Percentiles rank a stretch among this genome's conserved stretches.
These are phyloP conservation scores for Colletotrichum sp. DNA, from an alignment of 2,329 filamentous ascomycete genomes.

Conservation along the genomic window DNA sequence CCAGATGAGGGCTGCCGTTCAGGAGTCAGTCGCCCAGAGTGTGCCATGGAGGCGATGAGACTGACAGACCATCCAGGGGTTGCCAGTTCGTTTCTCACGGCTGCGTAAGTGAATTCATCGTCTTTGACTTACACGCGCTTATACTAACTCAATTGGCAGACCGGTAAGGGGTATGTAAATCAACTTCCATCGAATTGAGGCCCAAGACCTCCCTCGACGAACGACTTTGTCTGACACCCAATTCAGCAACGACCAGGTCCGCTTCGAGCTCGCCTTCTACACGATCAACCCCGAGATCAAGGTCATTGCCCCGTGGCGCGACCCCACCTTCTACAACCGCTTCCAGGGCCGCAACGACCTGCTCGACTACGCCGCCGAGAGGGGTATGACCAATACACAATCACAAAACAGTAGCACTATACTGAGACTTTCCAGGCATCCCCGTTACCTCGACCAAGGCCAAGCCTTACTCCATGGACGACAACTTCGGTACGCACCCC, in stretches of 20 bases:
- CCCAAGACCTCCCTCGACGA: background rate
- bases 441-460: conserved; percentile 77
- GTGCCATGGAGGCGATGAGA: background rate
- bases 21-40: background rate
- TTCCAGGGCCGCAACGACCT: conserved; percentile 76
- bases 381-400: conserved; percentile 32
- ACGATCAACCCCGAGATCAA: conserved; percentile 49
- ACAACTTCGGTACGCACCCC: background rate
- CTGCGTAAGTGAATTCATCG: conserved; percentile 36
- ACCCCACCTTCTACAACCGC: conserved; percentile 71
- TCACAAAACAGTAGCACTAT: background rate
- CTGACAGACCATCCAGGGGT: conserved; percentile 20
- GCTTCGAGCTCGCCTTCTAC: conserved; percentile 43
- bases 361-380: conserved; percentile 71
- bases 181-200: background rate
- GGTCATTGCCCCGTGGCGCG: conserved; percentile 78
- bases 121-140: background rate
- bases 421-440: conserved; percentile 47
- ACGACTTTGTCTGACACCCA: background rate
- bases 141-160: background rate
- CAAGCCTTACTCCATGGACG: conserved; percentile 56
- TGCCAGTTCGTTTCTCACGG: conserved; percentile 51
- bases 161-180: conserved; percentile 12
- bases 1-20: conserved; percentile 50
- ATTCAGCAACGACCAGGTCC: conserved; percentile 34